phyloP scores from a whole-genome alignment of 768 basidiomycete genomes.

The Boletales sp. region DNA sequence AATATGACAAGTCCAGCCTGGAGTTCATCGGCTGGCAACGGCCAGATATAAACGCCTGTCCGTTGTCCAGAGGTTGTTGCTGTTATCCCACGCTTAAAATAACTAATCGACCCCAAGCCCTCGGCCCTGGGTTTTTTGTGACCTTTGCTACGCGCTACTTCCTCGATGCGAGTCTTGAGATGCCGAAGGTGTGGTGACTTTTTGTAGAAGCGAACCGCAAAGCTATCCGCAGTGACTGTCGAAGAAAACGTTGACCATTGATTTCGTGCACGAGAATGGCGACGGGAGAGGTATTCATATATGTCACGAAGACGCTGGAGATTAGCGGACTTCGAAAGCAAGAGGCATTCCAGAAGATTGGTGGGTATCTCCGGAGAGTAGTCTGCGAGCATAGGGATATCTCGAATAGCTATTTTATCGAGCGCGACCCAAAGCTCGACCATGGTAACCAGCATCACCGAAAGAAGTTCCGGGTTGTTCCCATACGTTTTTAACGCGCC shows the following conservation, averaged over 20 bases:
- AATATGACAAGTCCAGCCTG: slow-evolving; percentile 34
- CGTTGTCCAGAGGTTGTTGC: too few relatives aligned
- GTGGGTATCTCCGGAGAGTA: slow-evolving; percentile 46
- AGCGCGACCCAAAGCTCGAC: slow-evolving; percentile 48
- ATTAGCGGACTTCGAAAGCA: slow-evolving; percentile 32
- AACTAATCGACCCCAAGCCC: not conserved
- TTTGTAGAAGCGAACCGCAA: slow-evolving; percentile 34
- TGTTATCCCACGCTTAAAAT: slow-evolving; percentile 16
- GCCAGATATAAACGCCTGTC: slow-evolving; percentile 39
- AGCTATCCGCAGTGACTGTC: slow-evolving; percentile 10
- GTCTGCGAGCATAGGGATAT: slow-evolving; percentile 36
- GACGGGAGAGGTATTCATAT: slow-evolving; percentile 28
- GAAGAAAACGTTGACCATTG: slow-evolving; percentile 34
- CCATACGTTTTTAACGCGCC: slow-evolving; percentile 26
- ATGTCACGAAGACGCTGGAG: slow-evolving; percentile 29
- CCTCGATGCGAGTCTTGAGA: slow-evolving; percentile 28
- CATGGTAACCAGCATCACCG: slow-evolving; percentile 41
- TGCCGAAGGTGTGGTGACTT: slow-evolving; percentile 13
- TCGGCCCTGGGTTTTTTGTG: slow-evolving; percentile 1
- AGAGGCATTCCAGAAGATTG: slow-evolving; percentile 37
- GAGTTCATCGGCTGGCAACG: slow-evolving; percentile 32
- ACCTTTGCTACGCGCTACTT: slow-evolving; percentile 17
- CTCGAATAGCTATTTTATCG: slow-evolving; percentile 34
- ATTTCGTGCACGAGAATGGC: slow-evolving; percentile 16
- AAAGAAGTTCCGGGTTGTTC: slow-evolving; percentile 34